Evolutionary conservation across 2,329 filamentous ascomycete species (phyloP).

Genomic region (Cordyceps pruinosa): DNA sequence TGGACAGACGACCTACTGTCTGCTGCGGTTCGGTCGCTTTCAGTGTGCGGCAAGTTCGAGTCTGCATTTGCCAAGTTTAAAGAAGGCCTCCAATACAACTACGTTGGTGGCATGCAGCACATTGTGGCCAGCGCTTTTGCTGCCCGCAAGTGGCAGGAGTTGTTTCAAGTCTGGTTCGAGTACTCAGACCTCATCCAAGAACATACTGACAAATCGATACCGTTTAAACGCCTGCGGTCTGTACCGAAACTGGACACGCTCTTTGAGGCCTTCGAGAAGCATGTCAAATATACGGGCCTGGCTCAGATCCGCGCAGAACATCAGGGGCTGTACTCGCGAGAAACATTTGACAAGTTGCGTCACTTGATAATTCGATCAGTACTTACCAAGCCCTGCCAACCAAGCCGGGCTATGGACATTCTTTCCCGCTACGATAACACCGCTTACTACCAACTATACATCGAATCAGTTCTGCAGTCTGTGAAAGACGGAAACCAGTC

Average conservation of each 20-base stretch:
- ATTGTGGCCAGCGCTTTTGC: slow-evolving; percentile 36
- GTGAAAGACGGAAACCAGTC: slow-evolving; percentile 23
- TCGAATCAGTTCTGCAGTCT: slow-evolving; percentile 28
- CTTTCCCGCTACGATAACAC: slow-evolving; percentile 34
- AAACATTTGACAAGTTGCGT: slow-evolving; percentile 23
- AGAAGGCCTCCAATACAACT: slow-evolving; percentile 28
- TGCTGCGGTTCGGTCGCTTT: slow-evolving; percentile 34
- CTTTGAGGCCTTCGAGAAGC: slow-evolving; percentile 29
- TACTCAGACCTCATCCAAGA: slow-evolving; percentile 21
- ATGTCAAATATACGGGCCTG: slow-evolving; percentile 22
- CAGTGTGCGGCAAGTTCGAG: slow-evolving; percentile 32
- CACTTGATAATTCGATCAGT: slow-evolving; percentile 23
- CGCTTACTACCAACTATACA: slow-evolving; percentile 37
- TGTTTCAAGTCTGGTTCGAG: slow-evolving; percentile 31
- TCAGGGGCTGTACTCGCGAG: slow-evolving; percentile 16
- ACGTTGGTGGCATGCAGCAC: slow-evolving; percentile 36
- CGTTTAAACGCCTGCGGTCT: slow-evolving; percentile 18
- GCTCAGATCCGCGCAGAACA: slow-evolving; percentile 20
- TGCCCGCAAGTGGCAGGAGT: slow-evolving; percentile 28
- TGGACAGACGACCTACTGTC: slow-evolving; percentile 37
- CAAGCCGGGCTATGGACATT: slow-evolving; percentile 29
- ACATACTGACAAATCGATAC: slow-evolving; percentile 9
- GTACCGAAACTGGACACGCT: slow-evolving; percentile 24
- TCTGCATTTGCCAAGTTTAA: slow-evolving; percentile 36
- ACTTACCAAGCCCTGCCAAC: slow-evolving; percentile 27